Percentiles rank a stretch among this genome's conserved stretches.
These are phyloP conservation scores for Amanita jacksonii DNA, from an alignment of 768 basidiomycete genomes.

Conservation along the genomic window DNA sequence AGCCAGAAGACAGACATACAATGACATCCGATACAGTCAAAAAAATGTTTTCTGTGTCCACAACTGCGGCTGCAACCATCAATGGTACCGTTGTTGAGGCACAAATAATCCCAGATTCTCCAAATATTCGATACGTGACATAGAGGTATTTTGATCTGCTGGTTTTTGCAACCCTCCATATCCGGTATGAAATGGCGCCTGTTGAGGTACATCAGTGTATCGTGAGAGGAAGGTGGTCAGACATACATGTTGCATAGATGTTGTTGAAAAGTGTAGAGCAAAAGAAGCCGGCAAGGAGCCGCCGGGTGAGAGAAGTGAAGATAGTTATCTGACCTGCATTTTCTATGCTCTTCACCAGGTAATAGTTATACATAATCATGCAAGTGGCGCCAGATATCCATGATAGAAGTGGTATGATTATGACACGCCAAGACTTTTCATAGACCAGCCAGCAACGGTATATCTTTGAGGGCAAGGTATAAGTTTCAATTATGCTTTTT, in stretches of 20 bases:
- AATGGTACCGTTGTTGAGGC: background rate
- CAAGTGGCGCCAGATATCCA: background rate
- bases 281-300: background rate
- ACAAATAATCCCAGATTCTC: background rate
- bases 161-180: background rate
- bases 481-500: background rate
- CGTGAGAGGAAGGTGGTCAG: background rate
- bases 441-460: slow-evolving; percentile 8
- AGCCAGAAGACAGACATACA: too few species aligned
- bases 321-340: too few species aligned
- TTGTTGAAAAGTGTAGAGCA: background rate
- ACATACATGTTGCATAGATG: background rate
- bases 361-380: too few species aligned
- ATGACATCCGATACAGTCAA: too few species aligned
- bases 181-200: background rate
- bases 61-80: background rate
- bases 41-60: background rate
- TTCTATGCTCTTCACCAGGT: too few species aligned
- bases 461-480: slow-evolving; percentile 3
- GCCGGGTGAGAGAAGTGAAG: background rate
- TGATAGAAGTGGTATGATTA: slow-evolving; percentile 5
- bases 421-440: background rate
- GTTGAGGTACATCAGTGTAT: background rate
- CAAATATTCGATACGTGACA: background rate
- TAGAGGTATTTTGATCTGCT: background rate